Percentiles rank a stretch among this genome's conserved stretches.
Conservation (phyloP, 352 stramenopile species). For the Phytophthora uliginosa region DNA sequence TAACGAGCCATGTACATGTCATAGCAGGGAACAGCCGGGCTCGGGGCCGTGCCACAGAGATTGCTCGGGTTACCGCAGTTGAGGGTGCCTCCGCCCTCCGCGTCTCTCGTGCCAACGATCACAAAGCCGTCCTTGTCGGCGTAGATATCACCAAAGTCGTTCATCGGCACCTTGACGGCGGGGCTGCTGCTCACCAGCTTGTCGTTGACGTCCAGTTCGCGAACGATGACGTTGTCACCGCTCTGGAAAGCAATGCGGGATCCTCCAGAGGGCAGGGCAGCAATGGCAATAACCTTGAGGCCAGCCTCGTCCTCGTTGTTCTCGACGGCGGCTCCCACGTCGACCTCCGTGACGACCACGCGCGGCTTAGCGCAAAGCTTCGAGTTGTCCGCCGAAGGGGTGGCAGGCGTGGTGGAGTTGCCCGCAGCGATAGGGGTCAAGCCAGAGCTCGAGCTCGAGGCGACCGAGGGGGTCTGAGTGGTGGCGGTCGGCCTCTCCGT, state of each 20-base stretch:
- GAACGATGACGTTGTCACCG: conserved; percentile 47
- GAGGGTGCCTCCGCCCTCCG: conserved; percentile 55
- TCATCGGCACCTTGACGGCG: conserved; percentile 35
- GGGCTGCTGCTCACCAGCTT: conserved; percentile 43
- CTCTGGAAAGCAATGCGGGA: conserved; percentile 35
- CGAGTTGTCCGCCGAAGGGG: conserved; percentile 15
- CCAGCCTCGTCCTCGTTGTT: conserved; percentile 55
- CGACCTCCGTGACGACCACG: conserved; percentile 47
- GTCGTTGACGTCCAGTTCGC: conserved; percentile 54
- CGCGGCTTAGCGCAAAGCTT: conserved; percentile 51
- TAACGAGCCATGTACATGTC: conserved; percentile 72
- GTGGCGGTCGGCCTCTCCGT: background rate
- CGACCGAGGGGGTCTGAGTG: background rate
- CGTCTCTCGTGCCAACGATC: conserved; percentile 50
- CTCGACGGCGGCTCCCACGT: conserved; percentile 42
- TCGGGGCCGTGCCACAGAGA: conserved; percentile 49
- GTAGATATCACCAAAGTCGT: conserved; percentile 64
- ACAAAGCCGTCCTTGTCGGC: conserved; percentile 61
- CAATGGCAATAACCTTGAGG: conserved; percentile 59
- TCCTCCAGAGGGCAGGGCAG: conserved; percentile 48
- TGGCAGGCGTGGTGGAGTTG: conserved; percentile 9
- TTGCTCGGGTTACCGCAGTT: conserved; percentile 67
- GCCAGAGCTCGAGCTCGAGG: background rate
- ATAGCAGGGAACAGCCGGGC: conserved; percentile 45
- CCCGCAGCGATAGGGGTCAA: background rate